Percentiles rank a stretch among this genome's conserved stretches.
These are phyloP conservation scores for Aspergillus sp. DNA, from an alignment of 2,329 filamentous ascomycete genomes.

Conservation along the genomic window DNA sequence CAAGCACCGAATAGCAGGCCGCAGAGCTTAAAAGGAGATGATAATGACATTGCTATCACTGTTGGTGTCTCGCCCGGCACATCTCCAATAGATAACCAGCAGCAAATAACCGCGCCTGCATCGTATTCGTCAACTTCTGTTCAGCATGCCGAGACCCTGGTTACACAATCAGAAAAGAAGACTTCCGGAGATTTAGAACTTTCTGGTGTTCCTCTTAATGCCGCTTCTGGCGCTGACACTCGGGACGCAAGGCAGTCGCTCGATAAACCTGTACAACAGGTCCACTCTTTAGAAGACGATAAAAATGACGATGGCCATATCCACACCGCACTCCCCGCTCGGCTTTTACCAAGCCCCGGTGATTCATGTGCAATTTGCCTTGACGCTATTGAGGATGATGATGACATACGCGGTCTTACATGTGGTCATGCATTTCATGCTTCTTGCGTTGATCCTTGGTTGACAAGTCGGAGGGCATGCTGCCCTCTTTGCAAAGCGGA, in stretches of 20 bases:
- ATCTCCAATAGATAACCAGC: slow-evolving; percentile 18
- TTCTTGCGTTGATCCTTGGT: slow-evolving; percentile 90
- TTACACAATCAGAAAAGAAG: slow-evolving; percentile 14
- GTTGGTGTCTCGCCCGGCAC: slow-evolving; percentile 15
- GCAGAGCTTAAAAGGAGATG: slow-evolving; percentile 63
- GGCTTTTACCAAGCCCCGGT: slow-evolving; percentile 72
- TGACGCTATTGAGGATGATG: slow-evolving; percentile 86
- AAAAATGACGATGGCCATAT: slow-evolving; percentile 74
- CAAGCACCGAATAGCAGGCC: slow-evolving; percentile 64
- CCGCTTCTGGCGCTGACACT: slow-evolving; percentile 3
- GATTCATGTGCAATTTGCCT: slow-evolving; percentile 97
- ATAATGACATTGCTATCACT: slow-evolving; percentile 32
- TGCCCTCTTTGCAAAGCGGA: slow-evolving; percentile 97
- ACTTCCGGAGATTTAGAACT: not conserved
- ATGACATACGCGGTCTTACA: slow-evolving; percentile 86
- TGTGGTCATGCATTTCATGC: slow-evolving; percentile 99
- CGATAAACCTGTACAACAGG: not conserved
- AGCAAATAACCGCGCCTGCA: slow-evolving; percentile 8
- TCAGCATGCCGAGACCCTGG: slow-evolving; percentile 6
- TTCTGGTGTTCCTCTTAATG: not conserved
- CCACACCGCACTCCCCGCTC: slow-evolving; percentile 70
- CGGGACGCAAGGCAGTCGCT: slow-evolving; percentile 11
- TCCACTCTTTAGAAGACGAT: slow-evolving; percentile 56
- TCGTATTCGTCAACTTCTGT: slow-evolving; percentile 11
- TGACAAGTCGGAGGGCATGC: slow-evolving; percentile 88